phyloP scores from a whole-genome alignment of 2,329 filamentous ascomycete genomes.

The Microsporum audouinii region DNA sequence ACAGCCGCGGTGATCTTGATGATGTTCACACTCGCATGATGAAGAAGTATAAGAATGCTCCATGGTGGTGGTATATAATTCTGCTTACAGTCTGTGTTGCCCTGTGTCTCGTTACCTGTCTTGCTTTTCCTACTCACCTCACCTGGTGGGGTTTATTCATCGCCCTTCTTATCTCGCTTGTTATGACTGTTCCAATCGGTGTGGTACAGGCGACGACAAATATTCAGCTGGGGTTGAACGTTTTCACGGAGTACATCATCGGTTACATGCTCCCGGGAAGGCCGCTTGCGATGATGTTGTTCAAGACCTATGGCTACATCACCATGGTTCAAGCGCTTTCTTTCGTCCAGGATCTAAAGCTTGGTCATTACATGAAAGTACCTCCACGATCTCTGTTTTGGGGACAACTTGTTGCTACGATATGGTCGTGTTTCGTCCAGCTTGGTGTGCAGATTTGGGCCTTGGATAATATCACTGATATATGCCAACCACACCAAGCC shows the following conservation, averaged over 20 bases:
- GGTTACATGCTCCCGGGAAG: slow-evolving; percentile 62
- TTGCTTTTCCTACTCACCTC: slow-evolving; percentile 54
- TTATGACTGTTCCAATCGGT: slow-evolving; percentile 49
- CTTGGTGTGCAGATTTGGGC: slow-evolving; percentile 38
- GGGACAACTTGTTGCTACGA: slow-evolving; percentile 40
- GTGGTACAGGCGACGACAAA: slow-evolving; percentile 62
- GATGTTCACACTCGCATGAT: slow-evolving; percentile 47
- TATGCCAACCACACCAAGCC: slow-evolving; percentile 51
- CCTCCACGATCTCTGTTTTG: slow-evolving; percentile 42
- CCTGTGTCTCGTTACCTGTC: slow-evolving; percentile 36
- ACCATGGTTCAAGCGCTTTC: slow-evolving; percentile 55
- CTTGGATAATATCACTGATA: slow-evolving; percentile 46
- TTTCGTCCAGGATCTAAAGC: slow-evolving; percentile 55
- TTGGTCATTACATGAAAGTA: slow-evolving; percentile 55
- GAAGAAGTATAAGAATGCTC: slow-evolving; percentile 45
- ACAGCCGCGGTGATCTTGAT: slow-evolving; percentile 36
- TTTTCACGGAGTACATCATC: slow-evolving; percentile 61
- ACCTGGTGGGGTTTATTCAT: slow-evolving; percentile 63
- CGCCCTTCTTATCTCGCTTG: slow-evolving; percentile 51
- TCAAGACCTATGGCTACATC: slow-evolving; percentile 63
- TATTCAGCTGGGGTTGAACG: slow-evolving; percentile 55
- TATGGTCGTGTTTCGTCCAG: slow-evolving; percentile 42
- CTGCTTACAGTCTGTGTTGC: slow-evolving; percentile 42
- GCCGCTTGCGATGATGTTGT: slow-evolving; percentile 65
- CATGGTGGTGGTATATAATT: slow-evolving; percentile 46